phyloP scores from a whole-genome alignment of 371 early-diverging fungal species.

The Mortierella sp. region DNA sequence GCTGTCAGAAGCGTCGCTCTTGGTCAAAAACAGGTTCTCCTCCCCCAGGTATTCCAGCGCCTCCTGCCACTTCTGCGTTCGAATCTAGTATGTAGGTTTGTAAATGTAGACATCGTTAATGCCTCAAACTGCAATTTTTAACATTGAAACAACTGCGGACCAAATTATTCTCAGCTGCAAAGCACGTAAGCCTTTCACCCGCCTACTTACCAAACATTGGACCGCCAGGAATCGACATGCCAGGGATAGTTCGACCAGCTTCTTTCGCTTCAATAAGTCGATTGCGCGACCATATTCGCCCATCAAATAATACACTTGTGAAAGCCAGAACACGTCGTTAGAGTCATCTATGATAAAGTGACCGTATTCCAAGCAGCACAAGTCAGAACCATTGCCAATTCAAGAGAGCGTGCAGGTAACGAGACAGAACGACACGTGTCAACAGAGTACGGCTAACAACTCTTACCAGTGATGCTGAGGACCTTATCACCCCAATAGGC shows the following conservation, averaged over 20 bases:
- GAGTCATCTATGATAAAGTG: slow-evolving; percentile 60
- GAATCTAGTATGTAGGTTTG: slow-evolving; percentile 56
- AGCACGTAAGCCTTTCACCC: too few relatives aligned
- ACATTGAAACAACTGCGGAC: slow-evolving; percentile 7
- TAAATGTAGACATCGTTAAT: not conserved
- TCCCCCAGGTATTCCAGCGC: slow-evolving; percentile 71
- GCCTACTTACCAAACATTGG: slow-evolving; percentile 69
- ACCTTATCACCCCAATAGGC: slow-evolving; percentile 76
- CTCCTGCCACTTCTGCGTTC: slow-evolving; percentile 70
- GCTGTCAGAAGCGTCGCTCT: slow-evolving; percentile 30
- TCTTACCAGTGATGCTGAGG: slow-evolving; percentile 65
- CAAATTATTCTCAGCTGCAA: slow-evolving; percentile 5
- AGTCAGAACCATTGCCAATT: not conserved
- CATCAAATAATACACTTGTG: slow-evolving; percentile 69
- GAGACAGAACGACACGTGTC: not conserved
- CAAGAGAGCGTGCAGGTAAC: not conserved
- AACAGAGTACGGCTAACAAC: not conserved
- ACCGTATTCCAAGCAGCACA: too few relatives aligned
- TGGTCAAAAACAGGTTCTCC: slow-evolving; percentile 65
- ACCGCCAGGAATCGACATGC: slow-evolving; percentile 74
- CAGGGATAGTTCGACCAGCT: slow-evolving; percentile 66
- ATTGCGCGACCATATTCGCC: slow-evolving; percentile 73
- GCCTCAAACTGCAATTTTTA: not conserved
- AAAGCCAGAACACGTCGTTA: slow-evolving; percentile 71
- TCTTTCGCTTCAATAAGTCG: slow-evolving; percentile 65